Conservation (phyloP, 2,329 filamentous ascomycete species). For the Decorospora gaudefroyi region DNA sequence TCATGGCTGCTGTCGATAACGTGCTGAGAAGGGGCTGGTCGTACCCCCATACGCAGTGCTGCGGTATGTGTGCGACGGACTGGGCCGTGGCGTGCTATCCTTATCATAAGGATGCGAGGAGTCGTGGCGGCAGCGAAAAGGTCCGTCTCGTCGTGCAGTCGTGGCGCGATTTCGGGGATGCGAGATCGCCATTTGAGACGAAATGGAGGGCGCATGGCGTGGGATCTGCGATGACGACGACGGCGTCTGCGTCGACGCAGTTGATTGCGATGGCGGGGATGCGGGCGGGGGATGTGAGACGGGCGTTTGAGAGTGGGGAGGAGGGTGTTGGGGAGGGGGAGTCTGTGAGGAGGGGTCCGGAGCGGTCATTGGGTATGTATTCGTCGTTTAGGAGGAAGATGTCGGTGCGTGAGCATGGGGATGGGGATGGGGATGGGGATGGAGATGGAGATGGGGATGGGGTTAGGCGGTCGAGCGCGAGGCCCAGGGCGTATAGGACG, state of each 20-base stretch:
- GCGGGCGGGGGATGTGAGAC: conserved; percentile 23
- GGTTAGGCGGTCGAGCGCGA: conserved; percentile 19
- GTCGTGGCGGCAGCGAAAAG: conserved; percentile 18
- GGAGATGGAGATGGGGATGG: too few relatives aligned
- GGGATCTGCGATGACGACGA: not conserved
- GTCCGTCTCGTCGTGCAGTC: conserved; percentile 22
- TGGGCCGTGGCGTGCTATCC: conserved; percentile 22
- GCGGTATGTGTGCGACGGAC: conserved; percentile 34
- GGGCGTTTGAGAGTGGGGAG: conserved; percentile 24
- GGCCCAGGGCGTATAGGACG: conserved; percentile 17
- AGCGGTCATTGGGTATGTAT: conserved; percentile 10
- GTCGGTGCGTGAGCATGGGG: not conserved
- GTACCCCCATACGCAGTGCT: conserved; percentile 25
- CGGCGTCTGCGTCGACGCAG: conserved; percentile 4
- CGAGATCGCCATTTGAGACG: conserved; percentile 31
- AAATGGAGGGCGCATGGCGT: conserved; percentile 38
- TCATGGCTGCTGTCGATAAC: conserved; percentile 29
- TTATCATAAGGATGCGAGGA: too few relatives aligned
- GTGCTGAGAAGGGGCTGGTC: conserved; percentile 24
- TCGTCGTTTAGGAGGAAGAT: conserved; percentile 11
- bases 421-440: too few relatives aligned
- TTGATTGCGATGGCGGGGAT: conserved; percentile 9
- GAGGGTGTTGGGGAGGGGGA: not conserved
- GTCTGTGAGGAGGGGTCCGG: not conserved
- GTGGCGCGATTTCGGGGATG: conserved; percentile 37